phyloP scores from a whole-genome alignment of 164 flowering plant genomes.

The Stephania yunnanensis region DNA sequence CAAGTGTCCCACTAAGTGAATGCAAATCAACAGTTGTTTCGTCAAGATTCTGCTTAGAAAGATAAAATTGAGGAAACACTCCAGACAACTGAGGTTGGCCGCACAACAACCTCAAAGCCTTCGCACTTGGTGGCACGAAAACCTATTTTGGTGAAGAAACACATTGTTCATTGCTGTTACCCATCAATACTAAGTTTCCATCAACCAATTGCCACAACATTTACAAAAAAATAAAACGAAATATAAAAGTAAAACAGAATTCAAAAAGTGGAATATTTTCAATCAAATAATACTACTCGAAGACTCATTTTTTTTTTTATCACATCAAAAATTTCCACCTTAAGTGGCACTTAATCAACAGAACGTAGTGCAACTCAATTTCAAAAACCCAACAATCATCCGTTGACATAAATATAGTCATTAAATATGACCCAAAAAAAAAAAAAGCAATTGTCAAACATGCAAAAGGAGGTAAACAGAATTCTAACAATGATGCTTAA shows the following conservation, averaged over 20 bases:
- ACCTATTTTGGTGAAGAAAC: slow-evolving; percentile 36
- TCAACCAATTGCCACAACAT: neutral
- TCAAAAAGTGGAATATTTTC: neutral
- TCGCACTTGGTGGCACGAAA: slow-evolving; percentile 75
- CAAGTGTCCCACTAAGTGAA: slow-evolving; percentile 31
- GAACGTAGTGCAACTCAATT: no score
- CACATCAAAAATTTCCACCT: neutral
- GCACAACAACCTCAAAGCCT: slow-evolving; percentile 67
- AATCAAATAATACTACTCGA: neutral
- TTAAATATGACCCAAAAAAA: no score
- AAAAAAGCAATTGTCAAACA: no score
- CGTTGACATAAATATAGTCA: no score
- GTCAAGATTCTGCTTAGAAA: slow-evolving; percentile 43
- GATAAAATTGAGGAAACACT: slow-evolving; percentile 68
- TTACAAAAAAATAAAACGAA: neutral
- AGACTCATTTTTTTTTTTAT: neutral
- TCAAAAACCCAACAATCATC: no score
- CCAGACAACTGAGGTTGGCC: slow-evolving; percentile 48
- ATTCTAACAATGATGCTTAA: no score
- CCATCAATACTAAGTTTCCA: neutral
- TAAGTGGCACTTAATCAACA: neutral
- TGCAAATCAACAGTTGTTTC: slow-evolving; percentile 24
- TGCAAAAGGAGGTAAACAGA: no score
- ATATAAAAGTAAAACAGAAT: neutral
- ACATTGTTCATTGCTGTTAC: neutral